Evolutionary conservation across 345 rosid species (phyloP).

Genomic region (Raphanus raphanistrum): DNA sequence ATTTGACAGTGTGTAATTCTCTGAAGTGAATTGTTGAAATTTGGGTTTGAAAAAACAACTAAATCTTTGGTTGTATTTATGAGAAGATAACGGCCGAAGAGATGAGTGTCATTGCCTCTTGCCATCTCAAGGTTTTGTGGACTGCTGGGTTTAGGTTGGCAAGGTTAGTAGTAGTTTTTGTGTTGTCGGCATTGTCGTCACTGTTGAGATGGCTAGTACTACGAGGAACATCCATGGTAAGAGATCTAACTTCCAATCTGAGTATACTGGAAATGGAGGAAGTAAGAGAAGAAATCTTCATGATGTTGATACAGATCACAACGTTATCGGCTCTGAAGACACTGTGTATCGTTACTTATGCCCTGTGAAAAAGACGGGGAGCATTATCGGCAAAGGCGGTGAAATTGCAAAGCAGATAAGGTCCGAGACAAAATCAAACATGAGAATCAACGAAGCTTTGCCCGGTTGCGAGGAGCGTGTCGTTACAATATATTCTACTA

Average conservation of each 20-base stretch:
- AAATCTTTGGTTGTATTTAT: not conserved
- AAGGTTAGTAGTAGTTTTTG: conserved; percentile 23
- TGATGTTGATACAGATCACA: conserved; percentile 63
- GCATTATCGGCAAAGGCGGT: conserved; percentile 78
- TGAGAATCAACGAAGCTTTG: conserved; percentile 64
- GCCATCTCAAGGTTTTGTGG: conserved; percentile 31
- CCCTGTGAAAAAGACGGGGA: conserved; percentile 60
- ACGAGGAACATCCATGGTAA: conserved; percentile 58
- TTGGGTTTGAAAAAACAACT: not conserved
- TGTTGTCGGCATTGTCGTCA: not conserved
- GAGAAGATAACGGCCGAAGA: conserved; percentile 33
- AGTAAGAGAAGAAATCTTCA: conserved; percentile 61
- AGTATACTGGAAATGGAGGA: conserved; percentile 46
- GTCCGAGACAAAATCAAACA: conserved; percentile 58
- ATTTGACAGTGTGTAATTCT: conserved; percentile 1
- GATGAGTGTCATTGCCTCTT: conserved; percentile 13
- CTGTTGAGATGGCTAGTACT: conserved; percentile 53
- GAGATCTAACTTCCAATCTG: conserved; percentile 60
- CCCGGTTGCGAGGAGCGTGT: conserved; percentile 72
- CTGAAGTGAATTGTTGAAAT: not conserved
- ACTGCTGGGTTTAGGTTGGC: conserved; percentile 38
- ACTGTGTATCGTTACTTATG: conserved; percentile 69
- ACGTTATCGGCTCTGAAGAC: conserved; percentile 57
- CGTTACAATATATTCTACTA: conserved; percentile 62
- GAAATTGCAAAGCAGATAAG: conserved; percentile 69